Evolutionary conservation across 225 moss, liverwort and hornwort species (phyloP), one percentile per base, ranked within the genome.

Genomic region (Pseudisothecium myosuroides): DNA sequence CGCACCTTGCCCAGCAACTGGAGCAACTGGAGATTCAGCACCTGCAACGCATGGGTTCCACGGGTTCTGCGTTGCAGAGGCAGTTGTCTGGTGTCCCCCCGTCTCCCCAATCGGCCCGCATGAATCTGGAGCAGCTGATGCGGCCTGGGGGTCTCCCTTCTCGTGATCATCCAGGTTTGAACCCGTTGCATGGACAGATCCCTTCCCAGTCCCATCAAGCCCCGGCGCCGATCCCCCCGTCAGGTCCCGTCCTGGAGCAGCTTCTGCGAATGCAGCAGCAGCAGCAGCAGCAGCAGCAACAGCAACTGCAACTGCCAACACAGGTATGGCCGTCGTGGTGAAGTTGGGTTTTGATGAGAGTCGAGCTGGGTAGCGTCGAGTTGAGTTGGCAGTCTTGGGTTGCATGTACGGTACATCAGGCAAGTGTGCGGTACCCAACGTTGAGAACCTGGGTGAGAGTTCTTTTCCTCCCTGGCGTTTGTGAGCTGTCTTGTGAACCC

Each of bases 281-380:
- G 87, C 98, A 98, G 56, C 97, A 98, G 56, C 97, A 98, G 77
- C 98, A 98, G 69, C 98, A 98, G 73, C 98, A 98, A 19, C 94
- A 98, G 78, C 94, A 81, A 23, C 88, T 97, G 91, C 97, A 96
- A 87, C 80, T 95, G 32, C 98, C 98, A 74, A 96, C 96, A n/a
- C 96, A 97, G 91, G 97, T 97, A 73, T 16, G 91, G 76, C 56
- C 65, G 76, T 83, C 69, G 79, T 87, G 88, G 80, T 69, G 83
- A 52, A 23, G 52, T 59, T 50, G 45, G 43, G 32, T 87, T 55
- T 7, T 22, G 77, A 17, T 22, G 21, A 39, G 16, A n/a, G 64
- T 52, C 15, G 47, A 34, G 32, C 39, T 29, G 11, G 41, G 29
- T 39, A 6, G 22, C 52, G 11, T 15, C 3, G 64, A 36, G 39